These are phyloP conservation scores for Fomitopsis serialis DNA, from an alignment of 768 basidiomycete species.

Conservation along the genomic window DNA sequence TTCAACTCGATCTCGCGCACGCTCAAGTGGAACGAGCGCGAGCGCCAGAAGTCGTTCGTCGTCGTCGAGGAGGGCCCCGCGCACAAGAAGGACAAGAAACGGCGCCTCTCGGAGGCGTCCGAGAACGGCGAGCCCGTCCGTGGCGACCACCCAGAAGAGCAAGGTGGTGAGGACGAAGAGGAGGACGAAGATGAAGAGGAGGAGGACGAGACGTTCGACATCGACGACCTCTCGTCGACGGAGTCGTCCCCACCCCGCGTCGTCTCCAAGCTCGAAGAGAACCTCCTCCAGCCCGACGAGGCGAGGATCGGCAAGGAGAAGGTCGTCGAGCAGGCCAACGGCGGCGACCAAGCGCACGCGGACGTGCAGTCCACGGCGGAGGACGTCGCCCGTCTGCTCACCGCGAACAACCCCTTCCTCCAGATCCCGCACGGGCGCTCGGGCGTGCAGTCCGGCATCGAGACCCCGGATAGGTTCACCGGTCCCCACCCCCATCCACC, in stretches of 20 bases:
- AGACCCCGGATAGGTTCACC: constrained; percentile 58
- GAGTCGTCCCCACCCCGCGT: constrained; percentile 31
- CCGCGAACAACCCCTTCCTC: constrained; percentile 25
- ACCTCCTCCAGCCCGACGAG: constrained; percentile 7
- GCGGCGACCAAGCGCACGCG: not conserved
- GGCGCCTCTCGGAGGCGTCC: constrained; percentile 2
- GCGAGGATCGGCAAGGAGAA: constrained; percentile 18
- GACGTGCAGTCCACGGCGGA: constrained; percentile 13
- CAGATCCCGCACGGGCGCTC: constrained; percentile 29
- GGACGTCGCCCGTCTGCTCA: constrained; percentile 27
- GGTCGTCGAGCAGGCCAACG: constrained; percentile 6
- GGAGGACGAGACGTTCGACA: constrained; percentile 83
- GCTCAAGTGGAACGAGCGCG: constrained; percentile 98
- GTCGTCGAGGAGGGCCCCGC: constrained; percentile 85
- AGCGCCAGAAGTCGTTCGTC: constrained; percentile 97
- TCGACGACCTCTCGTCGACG: constrained; percentile 76
- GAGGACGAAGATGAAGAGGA: constrained; percentile 39
- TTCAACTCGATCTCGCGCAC: constrained; percentile 96
- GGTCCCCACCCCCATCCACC: constrained; percentile 47
- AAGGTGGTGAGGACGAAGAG: constrained; percentile 43
- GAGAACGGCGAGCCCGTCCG: not conserved
- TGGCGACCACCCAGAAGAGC: constrained; percentile 30
- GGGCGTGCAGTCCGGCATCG: constrained; percentile 51
- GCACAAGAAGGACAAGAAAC: constrained; percentile 11
- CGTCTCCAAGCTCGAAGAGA: constrained; percentile 2